phyloP scores from a whole-genome alignment of 2,329 filamentous ascomycete genomes.

The Plenodomus biglobosus region DNA sequence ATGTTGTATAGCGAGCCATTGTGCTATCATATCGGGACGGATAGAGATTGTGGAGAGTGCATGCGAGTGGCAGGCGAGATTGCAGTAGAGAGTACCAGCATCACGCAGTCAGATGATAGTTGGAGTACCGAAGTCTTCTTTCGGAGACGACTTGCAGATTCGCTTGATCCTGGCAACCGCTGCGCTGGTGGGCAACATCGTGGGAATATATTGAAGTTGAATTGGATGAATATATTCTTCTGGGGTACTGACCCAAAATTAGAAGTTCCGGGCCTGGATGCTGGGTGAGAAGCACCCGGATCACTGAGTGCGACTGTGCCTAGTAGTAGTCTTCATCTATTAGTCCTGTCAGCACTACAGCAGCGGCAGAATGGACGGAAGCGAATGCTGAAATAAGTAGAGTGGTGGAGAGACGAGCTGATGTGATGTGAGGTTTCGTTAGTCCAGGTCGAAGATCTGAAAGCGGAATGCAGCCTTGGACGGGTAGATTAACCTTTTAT shows the following conservation, averaged over 20 bases:
- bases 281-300: slow-evolving; percentile 9
- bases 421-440: slow-evolving; percentile 19
- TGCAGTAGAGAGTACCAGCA: slow-evolving; percentile 2
- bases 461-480: slow-evolving; percentile 39
- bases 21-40: background rate
- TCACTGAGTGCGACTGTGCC: background rate
- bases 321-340: slow-evolving; percentile 27
- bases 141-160: slow-evolving; percentile 10
- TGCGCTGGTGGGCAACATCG: slow-evolving; percentile 21
- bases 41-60: slow-evolving; percentile 3
- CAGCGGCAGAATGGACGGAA: slow-evolving; percentile 25
- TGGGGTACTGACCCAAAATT: slow-evolving; percentile 34
- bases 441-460: slow-evolving; percentile 39
- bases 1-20: background rate
- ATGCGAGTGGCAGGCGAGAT: slow-evolving; percentile 6
- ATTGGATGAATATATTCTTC: slow-evolving; percentile 34
- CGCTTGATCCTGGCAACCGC: slow-evolving; percentile 14
- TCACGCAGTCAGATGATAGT: slow-evolving; percentile 14
- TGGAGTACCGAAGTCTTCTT: slow-evolving; percentile 7
- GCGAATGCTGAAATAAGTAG: slow-evolving; percentile 32
- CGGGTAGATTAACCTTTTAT: slow-evolving; percentile 45
- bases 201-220: slow-evolving; percentile 31
- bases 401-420: slow-evolving; percentile 9
- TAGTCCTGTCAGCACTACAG: slow-evolving; percentile 25
- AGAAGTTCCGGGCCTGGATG: slow-evolving; percentile 28